Evolutionary conservation across 768 basidiomycete genomes (phyloP).

Genomic region (Postia placenta): DNA sequence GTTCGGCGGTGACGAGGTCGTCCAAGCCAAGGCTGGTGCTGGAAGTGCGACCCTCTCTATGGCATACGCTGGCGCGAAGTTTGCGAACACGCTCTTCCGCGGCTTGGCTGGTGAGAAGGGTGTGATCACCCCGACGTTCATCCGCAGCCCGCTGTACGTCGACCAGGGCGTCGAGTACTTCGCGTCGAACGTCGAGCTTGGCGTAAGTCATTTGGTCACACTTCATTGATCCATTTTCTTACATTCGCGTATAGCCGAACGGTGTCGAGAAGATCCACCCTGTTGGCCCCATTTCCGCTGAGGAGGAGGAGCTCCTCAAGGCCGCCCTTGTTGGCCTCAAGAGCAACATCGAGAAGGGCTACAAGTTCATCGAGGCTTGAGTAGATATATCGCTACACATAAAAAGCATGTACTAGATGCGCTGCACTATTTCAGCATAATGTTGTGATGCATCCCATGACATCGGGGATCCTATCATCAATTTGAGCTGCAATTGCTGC

Average conservation of each 20-base stretch:
- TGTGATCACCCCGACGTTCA: constrained; percentile 75
- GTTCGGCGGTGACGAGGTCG: constrained; percentile 97
- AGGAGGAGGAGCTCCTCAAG: constrained; percentile 82
- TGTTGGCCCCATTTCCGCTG: constrained; percentile 68
- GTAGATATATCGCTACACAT: constrained; percentile 13
- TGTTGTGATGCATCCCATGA: neutral
- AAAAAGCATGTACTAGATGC: constrained; percentile 14
- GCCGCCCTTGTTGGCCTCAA: constrained; percentile 88
- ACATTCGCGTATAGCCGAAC: constrained; percentile 44
- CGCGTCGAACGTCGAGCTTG: constrained; percentile 90
- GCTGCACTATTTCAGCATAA: neutral
- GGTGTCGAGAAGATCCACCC: constrained; percentile 94
- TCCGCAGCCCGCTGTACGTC: constrained; percentile 82
- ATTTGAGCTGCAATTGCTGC: too few species aligned
- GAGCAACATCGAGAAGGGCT: constrained; percentile 98
- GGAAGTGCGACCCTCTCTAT: constrained; percentile 73
- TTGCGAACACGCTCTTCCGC: constrained; percentile 53
- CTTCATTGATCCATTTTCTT: constrained; percentile 5
- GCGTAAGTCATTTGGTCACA: constrained; percentile 43
- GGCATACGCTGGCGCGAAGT: constrained; percentile 74
- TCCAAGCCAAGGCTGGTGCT: constrained; percentile 92
- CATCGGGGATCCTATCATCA: too few species aligned
- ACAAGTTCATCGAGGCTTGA: constrained; percentile 65
- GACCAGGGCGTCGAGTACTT: constrained; percentile 91
- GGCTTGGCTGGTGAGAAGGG: constrained; percentile 64